These are phyloP conservation scores for Dictyophora rubrovolvata DNA, from an alignment of 768 basidiomycete genomes.

Conservation along the genomic window DNA sequence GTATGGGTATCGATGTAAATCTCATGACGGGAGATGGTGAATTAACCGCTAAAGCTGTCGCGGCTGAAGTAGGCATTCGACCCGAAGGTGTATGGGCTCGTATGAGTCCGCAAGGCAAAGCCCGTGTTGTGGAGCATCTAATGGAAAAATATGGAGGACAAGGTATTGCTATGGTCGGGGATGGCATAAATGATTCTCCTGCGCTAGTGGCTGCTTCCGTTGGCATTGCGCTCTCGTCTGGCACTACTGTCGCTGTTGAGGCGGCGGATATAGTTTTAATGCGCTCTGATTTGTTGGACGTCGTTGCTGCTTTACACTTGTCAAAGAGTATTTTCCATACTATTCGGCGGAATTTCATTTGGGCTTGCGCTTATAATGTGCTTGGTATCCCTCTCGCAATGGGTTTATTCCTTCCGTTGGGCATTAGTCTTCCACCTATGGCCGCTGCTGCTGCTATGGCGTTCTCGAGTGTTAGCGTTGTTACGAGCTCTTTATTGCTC, in stretches of 20 bases:
- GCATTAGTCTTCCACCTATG: slow-evolving; percentile 94
- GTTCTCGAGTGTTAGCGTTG: slow-evolving; percentile 92
- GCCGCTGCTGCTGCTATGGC: slow-evolving; percentile 99
- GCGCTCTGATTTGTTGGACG: slow-evolving; percentile 93
- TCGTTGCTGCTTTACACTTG: slow-evolving; percentile 91
- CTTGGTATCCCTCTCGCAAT: slow-evolving; percentile 95
- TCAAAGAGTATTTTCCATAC: slow-evolving; percentile 81
- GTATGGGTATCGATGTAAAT: slow-evolving; percentile 86
- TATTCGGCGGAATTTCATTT: slow-evolving; percentile 86
- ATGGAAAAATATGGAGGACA: slow-evolving; percentile 52
- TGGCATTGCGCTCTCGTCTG: slow-evolving; percentile 92
- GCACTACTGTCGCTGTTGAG: slow-evolving; percentile 95
- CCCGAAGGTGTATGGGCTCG: slow-evolving; percentile 79
- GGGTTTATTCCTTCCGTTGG: slow-evolving; percentile 90
- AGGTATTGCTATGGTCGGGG: slow-evolving; percentile 95
- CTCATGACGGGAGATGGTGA: slow-evolving; percentile 93
- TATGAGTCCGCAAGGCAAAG: slow-evolving; percentile 96
- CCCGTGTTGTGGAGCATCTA: slow-evolving; percentile 69
- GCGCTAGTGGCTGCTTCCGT: slow-evolving; percentile 94
- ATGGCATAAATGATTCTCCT: slow-evolving; percentile 98
- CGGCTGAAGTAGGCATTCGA: slow-evolving; percentile 79
- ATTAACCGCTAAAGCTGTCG: slow-evolving; percentile 79
- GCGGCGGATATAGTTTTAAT: slow-evolving; percentile 98
- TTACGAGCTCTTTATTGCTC: slow-evolving; percentile 78
- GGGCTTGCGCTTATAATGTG: slow-evolving; percentile 94